Evolutionary conservation across 768 basidiomycete genomes (phyloP), one percentile per base, ranked within the genome.

Genomic region (Flagelloscypha sp.): DNA sequence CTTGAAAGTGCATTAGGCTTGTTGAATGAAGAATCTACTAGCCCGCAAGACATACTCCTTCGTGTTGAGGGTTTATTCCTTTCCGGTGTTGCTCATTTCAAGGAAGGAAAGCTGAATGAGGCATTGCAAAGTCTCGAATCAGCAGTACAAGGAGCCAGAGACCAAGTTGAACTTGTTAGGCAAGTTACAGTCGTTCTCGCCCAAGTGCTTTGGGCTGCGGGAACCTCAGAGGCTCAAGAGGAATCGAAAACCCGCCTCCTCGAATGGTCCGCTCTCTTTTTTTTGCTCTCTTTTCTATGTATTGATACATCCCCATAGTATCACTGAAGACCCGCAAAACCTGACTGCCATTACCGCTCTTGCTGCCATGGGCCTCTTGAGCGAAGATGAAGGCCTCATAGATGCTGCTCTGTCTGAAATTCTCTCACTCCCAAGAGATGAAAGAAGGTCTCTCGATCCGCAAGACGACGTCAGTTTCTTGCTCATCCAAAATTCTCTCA

Each of bases 391-490:
- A 22, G 71, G 68, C 23, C 68, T 95, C 13, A 68, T 92, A 17
- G 87, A 93, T 52, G 92, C 90, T 1, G 84, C 89, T 0, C 60
- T 93, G 9, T 79, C 84, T 0, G 90, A 95, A 53, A 72, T 94
- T 12, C 65, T 81, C 13, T 62, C 72, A 1, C 62, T 90, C 16
- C 73, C 88, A 0, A 49, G 79, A 12, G 78, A 88, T 40, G 66
- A 74, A 43, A 67, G 81, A 36, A 65, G 67, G 30, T 56, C 66
- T 24, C 68, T 84, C 35, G 92, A 93, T 57, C 79, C 82, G 7
- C 54, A 63, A 24, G 65, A 78, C 38, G 72, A 85, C 42, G 78
- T 86, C 22, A 70, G 79, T 28, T 75, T 82, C 52, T 65, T 95
- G 36, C 61, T 89, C 7, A 63, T 76, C 7, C 74, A 81, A 44